These are phyloP conservation scores for Ogataea polymorpha DNA, from an alignment of 805 yeast genomes.

Conservation along the genomic window DNA sequence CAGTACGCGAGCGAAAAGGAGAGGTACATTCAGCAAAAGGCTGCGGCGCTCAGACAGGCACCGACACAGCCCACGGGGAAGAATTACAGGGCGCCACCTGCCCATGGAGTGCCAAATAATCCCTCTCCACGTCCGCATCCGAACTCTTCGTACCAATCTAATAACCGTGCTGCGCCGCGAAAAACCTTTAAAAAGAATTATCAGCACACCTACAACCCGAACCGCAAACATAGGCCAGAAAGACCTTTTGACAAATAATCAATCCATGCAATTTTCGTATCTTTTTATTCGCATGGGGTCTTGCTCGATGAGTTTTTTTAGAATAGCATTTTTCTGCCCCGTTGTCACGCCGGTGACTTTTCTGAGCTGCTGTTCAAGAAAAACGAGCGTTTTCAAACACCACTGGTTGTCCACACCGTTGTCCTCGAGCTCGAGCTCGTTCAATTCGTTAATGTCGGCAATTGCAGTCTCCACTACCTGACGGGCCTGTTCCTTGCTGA, in stretches of 20 bases:
- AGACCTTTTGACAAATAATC: conserved; percentile 1
- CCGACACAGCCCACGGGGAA: not conserved
- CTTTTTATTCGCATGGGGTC: conserved; percentile 68
- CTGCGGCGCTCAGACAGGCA: not conserved
- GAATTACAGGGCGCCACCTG: not conserved
- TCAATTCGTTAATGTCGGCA: conserved; percentile 54
- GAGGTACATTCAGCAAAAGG: not conserved
- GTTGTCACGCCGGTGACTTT: conserved; percentile 6
- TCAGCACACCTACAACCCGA: conserved; percentile 2
- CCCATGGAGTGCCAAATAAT: not conserved
- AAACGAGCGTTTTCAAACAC: conserved; percentile 65
- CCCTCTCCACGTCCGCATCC: conserved; percentile 2
- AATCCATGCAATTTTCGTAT: conserved; percentile 40
- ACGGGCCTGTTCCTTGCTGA: conserved; percentile 26
- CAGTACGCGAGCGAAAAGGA: conserved; percentile 12
- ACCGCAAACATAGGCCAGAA: conserved; percentile 9
- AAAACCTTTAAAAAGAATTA: conserved; percentile 5
- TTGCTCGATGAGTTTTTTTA: conserved; percentile 43
- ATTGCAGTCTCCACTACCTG: conserved; percentile 45
- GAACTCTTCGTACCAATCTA: not conserved
- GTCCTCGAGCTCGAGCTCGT: conserved; percentile 71
- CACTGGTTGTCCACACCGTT: conserved; percentile 61
- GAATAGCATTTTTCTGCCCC: conserved; percentile 24
- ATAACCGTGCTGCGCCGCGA: conserved; percentile 3
- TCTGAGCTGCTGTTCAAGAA: conserved; percentile 38